Base-by-base conservation (phyloP, 73 alveolate species). In the Paramecium bursaria region DNA sequence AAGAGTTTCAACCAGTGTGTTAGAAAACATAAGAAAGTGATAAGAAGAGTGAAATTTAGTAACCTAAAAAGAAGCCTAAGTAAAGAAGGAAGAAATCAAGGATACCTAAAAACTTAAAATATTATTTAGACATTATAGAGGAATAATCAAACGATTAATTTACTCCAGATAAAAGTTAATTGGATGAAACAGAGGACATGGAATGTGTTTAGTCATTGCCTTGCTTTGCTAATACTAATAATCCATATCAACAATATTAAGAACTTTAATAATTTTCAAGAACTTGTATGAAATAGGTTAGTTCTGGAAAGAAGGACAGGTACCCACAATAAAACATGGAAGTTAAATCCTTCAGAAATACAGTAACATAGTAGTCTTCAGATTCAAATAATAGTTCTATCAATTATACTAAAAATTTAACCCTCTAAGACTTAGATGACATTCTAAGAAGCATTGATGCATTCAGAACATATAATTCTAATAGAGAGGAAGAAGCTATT, bases 21-120 rank as follows among this genome's bases (percentile, higher is more conserved):
- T 29, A 57, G 33, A 57, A 57, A 30, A 57, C 76, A 13, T 57
- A 57, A 1, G 76, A 57, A 9, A 57, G 76, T 57, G 76, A 57
- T 6, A 57, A 57, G 15, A 57, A 57, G 50, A 11, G 11, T 7
- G 6, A 39, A 39, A 7, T 7, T 7, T 39, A 39, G 19, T 13
- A 57, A 57, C 15, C 30, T 26, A 19, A 57, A 21, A 57, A 57
- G 33, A 57, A 57, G 35, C 27, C 27, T 14, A 31, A 30, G 2
- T 39, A 67, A 35, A 67, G 82, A 67, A 67, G 82, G 44, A 67
- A 67, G 50, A 67, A 47, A 42, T 67, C 82, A 30, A 67, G 82
- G 44, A 15, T 67, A 5, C 82, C 82, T n/a, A 67, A 67, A 35
- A 29, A 57, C 15, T 3, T 57, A 0, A 57, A 57, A 57, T 67